phyloP scores from a whole-genome alignment of 2,329 filamentous ascomycete genomes.

The Xylaria polymorpha region DNA sequence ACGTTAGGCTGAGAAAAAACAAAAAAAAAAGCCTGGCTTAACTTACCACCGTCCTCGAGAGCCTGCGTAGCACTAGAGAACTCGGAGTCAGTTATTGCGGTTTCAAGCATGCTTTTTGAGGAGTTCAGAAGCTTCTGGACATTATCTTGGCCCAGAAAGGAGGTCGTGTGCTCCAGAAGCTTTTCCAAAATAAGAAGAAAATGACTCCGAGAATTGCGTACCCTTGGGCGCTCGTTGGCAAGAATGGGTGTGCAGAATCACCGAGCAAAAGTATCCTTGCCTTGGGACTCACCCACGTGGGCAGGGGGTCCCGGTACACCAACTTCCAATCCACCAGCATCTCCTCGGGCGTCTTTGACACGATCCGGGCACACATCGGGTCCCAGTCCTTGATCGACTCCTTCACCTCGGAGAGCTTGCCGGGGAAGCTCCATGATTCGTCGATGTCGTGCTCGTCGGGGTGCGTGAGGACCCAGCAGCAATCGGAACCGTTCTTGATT shows the following conservation, averaged over 20 bases:
- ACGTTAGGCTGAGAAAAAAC: too few relatives aligned
- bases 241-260: slow-evolving; percentile 62
- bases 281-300: slow-evolving; percentile 60
- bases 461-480: slow-evolving; percentile 69
- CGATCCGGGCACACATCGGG: slow-evolving; percentile 57
- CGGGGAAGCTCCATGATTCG: slow-evolving; percentile 66
- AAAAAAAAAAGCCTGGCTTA: neutral
- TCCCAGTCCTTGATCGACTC: slow-evolving; percentile 65
- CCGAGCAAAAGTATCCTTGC: slow-evolving; percentile 60
- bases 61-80: slow-evolving; percentile 64
- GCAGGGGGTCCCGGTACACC: slow-evolving; percentile 61
- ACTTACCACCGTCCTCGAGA: slow-evolving; percentile 59
- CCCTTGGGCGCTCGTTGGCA: slow-evolving; percentile 61
- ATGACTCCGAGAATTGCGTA: too few relatives aligned
- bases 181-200: too few relatives aligned
- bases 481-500: slow-evolving; percentile 66
- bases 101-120: too few relatives aligned
- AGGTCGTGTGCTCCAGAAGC: too few relatives aligned
- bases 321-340: slow-evolving; percentile 63
- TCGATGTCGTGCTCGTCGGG: slow-evolving; percentile 65
- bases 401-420: slow-evolving; percentile 63
- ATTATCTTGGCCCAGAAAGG: too few relatives aligned
- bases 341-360: slow-evolving; percentile 58
- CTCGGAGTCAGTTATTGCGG: too few relatives aligned
- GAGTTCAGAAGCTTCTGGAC: too few relatives aligned